Base-by-base conservation (phyloP, 352 stramenopile genomes). In the Globisporangium abappressorium region DNA sequence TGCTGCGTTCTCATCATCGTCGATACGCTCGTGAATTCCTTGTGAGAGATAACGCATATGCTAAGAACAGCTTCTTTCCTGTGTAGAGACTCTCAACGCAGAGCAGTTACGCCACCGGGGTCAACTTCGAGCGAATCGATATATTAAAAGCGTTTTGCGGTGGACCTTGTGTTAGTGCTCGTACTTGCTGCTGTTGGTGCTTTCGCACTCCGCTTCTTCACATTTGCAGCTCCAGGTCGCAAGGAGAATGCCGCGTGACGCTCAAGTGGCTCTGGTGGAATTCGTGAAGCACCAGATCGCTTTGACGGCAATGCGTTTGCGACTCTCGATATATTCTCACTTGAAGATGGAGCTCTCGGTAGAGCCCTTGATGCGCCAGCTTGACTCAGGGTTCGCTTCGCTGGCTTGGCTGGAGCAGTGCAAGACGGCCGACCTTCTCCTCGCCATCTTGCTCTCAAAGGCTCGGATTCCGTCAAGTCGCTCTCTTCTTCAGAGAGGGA, bases 401-500 rank as follows among this genome's bases (percentile, higher is more conserved):
- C 26, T 2, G 7, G 6, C 9, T n/a, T n/a, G 28, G 3, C 30
- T 60, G 30, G 3, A 46, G 38, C 3, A 18, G 38, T 12, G 0
- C 12, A 8, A 46, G 55, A 2, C 5, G 30, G 0, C 30, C 30
- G 55, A 5, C 3, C 55, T 22, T 1, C 22, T 43, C 7, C 5
- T 26, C 41, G 38, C 6, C 38, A 26, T 46, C 9, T 46, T 57
- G 20, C 12, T 34, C 43, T 22, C 18, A 41, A 26, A 11, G 24
- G 12, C 5, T 62, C 22, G 5, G 41, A 54, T 15, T 54, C 62
- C 5, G 64, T 53, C 3, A 47, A 66, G 33, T 70, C 62, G 46
- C 57, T 70, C 8, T 74, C 68, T 41, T 77, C 64, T 4, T 76
- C 72, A 12, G 74, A 86, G 22, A 77, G 62, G 26, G 69, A 82